Evolutionary conservation across 1,139 yeast species (phyloP).

Genomic region (Saccharomyces hybrid): DNA sequence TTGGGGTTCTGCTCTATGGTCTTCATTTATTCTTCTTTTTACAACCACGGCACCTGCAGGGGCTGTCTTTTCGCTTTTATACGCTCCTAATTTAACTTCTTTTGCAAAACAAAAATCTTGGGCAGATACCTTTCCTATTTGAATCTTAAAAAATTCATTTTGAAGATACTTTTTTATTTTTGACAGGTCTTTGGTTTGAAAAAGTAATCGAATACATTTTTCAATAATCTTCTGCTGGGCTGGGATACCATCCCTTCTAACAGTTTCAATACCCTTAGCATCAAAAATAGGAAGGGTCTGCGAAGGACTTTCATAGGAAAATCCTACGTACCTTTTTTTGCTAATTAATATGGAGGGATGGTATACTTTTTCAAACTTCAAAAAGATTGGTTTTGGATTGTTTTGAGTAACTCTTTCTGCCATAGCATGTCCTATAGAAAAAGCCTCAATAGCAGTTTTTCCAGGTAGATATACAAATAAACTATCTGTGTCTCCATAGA

Average conservation of each 20-base stretch:
- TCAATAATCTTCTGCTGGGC: slow-evolving; percentile 84
- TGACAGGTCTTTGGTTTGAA: slow-evolving; percentile 67
- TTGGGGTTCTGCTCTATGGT: slow-evolving; percentile 74
- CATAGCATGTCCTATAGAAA: slow-evolving; percentile 60
- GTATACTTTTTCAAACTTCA: slow-evolving; percentile 89
- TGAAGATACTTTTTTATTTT: slow-evolving; percentile 56
- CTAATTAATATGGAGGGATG: slow-evolving; percentile 76
- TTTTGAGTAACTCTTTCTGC: slow-evolving; percentile 53
- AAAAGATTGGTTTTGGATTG: slow-evolving; percentile 73
- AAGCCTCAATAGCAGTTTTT: slow-evolving; percentile 66
- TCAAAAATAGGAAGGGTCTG: slow-evolving; percentile 65
- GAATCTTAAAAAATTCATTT: slow-evolving; percentile 57
- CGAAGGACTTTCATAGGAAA: slow-evolving; percentile 52
- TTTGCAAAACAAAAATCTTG: slow-evolving; percentile 89
- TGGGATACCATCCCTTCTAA: slow-evolving; percentile 88
- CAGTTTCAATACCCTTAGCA: slow-evolving; percentile 94
- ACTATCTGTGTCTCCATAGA: slow-evolving; percentile 95
- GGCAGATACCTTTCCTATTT: slow-evolving; percentile 52
- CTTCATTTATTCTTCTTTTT: slow-evolving; percentile 50
- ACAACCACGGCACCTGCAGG: slow-evolving; percentile 93
- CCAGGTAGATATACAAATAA: slow-evolving; percentile 88
- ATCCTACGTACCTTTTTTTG: slow-evolving; percentile 88
- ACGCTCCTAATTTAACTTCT: slow-evolving; percentile 78
- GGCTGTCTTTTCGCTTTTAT: slow-evolving; percentile 58
- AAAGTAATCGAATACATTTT: slow-evolving; percentile 54